Evolutionary conservation across 1,139 yeast genomes (phyloP).

Genomic region (Lodderomyces margitis): DNA sequence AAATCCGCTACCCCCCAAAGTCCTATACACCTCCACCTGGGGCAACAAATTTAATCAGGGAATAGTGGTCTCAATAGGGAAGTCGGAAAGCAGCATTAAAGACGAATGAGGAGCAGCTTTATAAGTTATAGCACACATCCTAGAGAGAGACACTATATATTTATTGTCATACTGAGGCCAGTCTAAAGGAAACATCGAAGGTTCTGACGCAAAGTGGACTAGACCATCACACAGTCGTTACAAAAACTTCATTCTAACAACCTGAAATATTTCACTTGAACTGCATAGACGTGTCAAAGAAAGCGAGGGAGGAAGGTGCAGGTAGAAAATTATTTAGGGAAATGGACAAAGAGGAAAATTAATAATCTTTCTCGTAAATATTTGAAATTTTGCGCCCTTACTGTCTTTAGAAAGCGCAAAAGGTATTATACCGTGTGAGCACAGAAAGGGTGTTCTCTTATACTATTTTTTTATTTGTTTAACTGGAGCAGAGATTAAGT

Average conservation of each 20-base stretch:
- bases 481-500: neutral
- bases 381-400: too few relatives aligned
- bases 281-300: too few relatives aligned
- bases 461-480: neutral
- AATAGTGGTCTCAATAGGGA: neutral
- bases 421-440: too few relatives aligned
- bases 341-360: too few relatives aligned
- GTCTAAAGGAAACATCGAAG: neutral
- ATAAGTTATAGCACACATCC: neutral
- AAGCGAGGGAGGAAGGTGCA: too few relatives aligned
- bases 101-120: neutral
- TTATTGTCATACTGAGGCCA: neutral
- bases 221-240: too few relatives aligned
- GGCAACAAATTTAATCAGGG: neutral
- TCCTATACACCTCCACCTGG: neutral
- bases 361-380: too few relatives aligned
- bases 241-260: too few relatives aligned
- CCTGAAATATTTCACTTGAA: too few relatives aligned
- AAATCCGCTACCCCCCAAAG: neutral
- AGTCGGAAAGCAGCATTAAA: neutral
- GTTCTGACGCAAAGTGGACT: neutral
- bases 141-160: neutral
- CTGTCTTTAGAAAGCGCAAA: too few relatives aligned
- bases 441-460: neutral
- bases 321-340: too few relatives aligned